Evolutionary conservation across 1,139 yeast species (phyloP).

Genomic region (Debaryomycetaceae sp.): DNA sequence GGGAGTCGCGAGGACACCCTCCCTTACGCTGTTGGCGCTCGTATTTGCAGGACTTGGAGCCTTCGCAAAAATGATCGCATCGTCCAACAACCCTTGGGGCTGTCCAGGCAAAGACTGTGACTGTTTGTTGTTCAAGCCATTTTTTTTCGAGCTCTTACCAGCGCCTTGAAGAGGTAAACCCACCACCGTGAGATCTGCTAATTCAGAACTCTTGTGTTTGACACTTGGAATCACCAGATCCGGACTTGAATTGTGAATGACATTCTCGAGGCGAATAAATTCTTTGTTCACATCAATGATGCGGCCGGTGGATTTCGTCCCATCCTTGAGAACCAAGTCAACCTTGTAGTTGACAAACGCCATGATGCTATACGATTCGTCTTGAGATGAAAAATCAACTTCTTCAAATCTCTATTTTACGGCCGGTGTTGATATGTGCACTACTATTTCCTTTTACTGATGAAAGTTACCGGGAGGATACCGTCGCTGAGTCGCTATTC

Average conservation of each 20-base stretch:
- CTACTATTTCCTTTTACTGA: no score
- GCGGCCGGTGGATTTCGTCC: conserved; percentile 42
- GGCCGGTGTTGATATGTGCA: neutral
- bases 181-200: conserved; percentile 48
- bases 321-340: conserved; percentile 45
- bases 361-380: conserved; percentile 12
- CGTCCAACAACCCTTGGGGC: conserved; percentile 16
- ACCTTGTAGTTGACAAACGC: conserved; percentile 58
- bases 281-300: conserved; percentile 43
- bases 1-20: conserved; percentile 3
- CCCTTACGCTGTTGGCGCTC: conserved; percentile 2
- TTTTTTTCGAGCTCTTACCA: conserved; percentile 3
- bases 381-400: neutral
- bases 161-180: conserved; percentile 36
- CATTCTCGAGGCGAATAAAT: conserved; percentile 37
- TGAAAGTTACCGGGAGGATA: no score
- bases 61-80: conserved; percentile 26
- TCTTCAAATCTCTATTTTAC: neutral
- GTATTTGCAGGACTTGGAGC: conserved; percentile 8
- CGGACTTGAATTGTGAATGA: conserved; percentile 18
- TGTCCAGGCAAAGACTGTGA: neutral
- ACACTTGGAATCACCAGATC: conserved; percentile 16
- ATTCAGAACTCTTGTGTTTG: conserved; percentile 28
- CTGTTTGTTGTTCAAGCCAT: neutral
- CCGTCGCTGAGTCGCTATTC: no score